These are phyloP conservation scores for Pseudogymnoascus sp. DNA, from an alignment of 2,329 filamentous ascomycete species.

Conservation along the genomic window DNA sequence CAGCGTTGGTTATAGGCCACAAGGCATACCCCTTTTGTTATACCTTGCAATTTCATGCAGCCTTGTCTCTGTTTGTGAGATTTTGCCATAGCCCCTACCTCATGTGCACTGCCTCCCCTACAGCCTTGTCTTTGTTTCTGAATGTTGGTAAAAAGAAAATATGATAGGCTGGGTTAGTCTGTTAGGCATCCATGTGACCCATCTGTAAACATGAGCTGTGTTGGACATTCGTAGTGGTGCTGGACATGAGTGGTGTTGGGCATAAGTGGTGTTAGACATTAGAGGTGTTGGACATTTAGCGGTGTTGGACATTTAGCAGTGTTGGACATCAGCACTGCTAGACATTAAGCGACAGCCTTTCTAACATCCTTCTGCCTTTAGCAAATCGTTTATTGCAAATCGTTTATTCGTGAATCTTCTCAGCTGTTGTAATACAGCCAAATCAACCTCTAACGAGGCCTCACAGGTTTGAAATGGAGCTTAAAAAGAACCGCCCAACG, in stretches of 20 bases:
- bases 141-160: not conserved
- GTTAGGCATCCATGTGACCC: not conserved
- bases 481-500: not conserved
- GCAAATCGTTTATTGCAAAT: not conserved
- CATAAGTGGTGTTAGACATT: not conserved
- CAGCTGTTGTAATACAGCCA: not conserved
- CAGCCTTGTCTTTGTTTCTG: not conserved
- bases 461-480: not conserved
- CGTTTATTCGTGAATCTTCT: not conserved
- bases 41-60: not conserved
- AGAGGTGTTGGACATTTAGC: too few relatives aligned
- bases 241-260: not conserved
- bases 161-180: not conserved
- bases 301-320: not conserved
- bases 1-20: too few relatives aligned
- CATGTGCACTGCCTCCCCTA: not conserved
- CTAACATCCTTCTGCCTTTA: not conserved
- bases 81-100: not conserved
- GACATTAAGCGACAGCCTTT: not conserved
- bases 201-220: not conserved
- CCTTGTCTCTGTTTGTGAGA: not conserved
- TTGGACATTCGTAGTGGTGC: not conserved
- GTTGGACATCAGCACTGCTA: not conserved
- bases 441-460: not conserved
- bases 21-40: too few relatives aligned